phyloP scores from a whole-genome alignment of 768 basidiomycete species.

The Lyophyllum shimeji region DNA sequence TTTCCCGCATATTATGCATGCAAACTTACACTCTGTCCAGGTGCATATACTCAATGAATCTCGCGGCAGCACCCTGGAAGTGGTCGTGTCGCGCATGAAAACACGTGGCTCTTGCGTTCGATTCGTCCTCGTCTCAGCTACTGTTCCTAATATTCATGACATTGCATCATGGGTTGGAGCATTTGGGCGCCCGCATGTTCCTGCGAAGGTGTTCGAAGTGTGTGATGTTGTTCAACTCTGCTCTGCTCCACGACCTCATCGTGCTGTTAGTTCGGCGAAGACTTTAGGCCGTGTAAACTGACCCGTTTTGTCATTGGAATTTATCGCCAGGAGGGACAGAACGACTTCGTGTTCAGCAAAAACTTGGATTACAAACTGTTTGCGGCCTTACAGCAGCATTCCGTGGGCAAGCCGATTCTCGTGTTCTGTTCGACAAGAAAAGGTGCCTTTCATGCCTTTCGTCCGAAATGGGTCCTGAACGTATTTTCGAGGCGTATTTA shows the following conservation, averaged over 20 bases:
- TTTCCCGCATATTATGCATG: background rate
- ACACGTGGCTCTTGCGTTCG: constrained; percentile 65
- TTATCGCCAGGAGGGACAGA: constrained; percentile 57
- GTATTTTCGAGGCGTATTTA: constrained; percentile 46
- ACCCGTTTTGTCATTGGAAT: constrained; percentile 73
- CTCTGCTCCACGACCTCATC: background rate
- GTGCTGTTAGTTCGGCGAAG: constrained; percentile 79
- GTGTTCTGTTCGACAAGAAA: constrained; percentile 90
- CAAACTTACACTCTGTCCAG: constrained; percentile 36
- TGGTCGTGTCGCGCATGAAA: constrained; percentile 94
- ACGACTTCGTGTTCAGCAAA: constrained; percentile 77
- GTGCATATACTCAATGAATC: constrained; percentile 91
- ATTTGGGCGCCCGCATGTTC: constrained; percentile 26
- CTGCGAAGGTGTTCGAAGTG: constrained; percentile 74
- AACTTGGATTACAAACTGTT: constrained; percentile 75
- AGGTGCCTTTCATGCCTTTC: constrained; percentile 39
- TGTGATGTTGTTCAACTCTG: background rate
- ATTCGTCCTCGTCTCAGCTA: constrained; percentile 90
- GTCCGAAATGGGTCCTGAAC: background rate
- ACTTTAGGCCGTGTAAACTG: constrained; percentile 85
- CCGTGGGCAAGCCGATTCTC: constrained; percentile 79
- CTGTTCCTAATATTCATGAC: constrained; percentile 90
- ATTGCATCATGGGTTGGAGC: constrained; percentile 86
- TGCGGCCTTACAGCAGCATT: constrained; percentile 67
- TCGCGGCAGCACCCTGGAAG: constrained; percentile 91